Percentiles rank a stretch among this genome's conserved stretches.
These are phyloP conservation scores for Dillenia turbinata DNA, from an alignment of 164 flowering plant genomes.

Conservation along the genomic window DNA sequence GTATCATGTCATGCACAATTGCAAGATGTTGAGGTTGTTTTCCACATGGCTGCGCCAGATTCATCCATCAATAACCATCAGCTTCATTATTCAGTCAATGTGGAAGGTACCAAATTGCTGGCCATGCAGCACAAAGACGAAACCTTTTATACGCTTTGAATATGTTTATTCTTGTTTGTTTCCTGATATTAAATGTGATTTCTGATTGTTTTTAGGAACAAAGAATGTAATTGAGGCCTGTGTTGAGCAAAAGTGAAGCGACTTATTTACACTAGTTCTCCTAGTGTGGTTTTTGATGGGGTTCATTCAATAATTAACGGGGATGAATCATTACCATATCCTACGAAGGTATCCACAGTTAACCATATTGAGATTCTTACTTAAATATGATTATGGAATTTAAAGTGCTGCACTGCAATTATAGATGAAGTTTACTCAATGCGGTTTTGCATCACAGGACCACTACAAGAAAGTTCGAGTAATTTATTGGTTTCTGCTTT, in stretches of 20 bases:
- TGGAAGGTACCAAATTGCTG: constrained; percentile 46
- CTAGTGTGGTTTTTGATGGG: constrained; percentile 98
- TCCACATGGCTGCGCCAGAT: constrained; percentile 99
- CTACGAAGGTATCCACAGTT: constrained; percentile 49
- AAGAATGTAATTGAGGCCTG: constrained; percentile 89
- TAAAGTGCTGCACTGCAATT: no score
- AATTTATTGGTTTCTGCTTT: no score
- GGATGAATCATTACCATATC: constrained; percentile 81
- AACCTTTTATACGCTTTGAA: neutral
- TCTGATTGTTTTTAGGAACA: constrained; percentile 45
- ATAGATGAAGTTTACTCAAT: no score
- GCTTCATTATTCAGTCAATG: constrained; percentile 91
- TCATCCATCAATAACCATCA: constrained; percentile 83
- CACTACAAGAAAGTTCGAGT: no score
- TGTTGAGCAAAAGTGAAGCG: constrained; percentile 68
- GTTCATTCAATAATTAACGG: constrained; percentile 70
- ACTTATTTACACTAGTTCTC: constrained; percentile 89
- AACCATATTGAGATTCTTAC: constrained; percentile 1
- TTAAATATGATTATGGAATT: neutral
- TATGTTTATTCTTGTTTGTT: constrained; percentile 1
- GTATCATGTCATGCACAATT: constrained; percentile 38
- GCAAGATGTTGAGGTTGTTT: constrained; percentile 80
- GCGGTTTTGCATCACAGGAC: no score
- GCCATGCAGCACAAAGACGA: neutral
- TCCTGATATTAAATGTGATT: constrained; percentile 3